Evolutionary conservation across 495 filamentous ascomycete species (phyloP).

Genomic region (Penicillium macrosclerotiorum): DNA sequence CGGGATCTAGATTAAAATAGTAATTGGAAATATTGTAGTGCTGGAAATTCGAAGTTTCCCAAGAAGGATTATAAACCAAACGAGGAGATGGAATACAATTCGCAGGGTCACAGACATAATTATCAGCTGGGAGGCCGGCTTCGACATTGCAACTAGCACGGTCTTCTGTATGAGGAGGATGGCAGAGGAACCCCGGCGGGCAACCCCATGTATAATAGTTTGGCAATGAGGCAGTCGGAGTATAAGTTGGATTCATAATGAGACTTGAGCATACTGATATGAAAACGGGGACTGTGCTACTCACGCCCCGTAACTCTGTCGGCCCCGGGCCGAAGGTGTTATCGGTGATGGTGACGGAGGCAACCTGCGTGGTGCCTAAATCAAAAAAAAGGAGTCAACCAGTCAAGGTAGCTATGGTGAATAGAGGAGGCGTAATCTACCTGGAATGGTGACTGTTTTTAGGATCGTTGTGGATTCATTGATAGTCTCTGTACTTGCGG

Average conservation of each 20-base stretch:
- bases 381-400: constrained; percentile 10
- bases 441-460: constrained; percentile 1
- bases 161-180: constrained; percentile 20
- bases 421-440: not conserved
- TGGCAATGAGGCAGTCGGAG: constrained; percentile 26
- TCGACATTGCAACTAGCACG: constrained; percentile 52
- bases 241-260: constrained; percentile 34
- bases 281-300: constrained; percentile 8
- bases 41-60: constrained; percentile 18
- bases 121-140: constrained; percentile 47
- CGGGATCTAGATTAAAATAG: constrained; percentile 66
- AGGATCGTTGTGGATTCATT: constrained; percentile 4
- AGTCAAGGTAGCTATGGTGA: not conserved
- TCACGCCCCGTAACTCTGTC: constrained; percentile 3
- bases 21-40: constrained; percentile 49
- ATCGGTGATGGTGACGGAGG: constrained; percentile 8
- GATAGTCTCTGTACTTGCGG: constrained; percentile 18
- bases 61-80: constrained; percentile 36
- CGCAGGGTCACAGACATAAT: constrained; percentile 52
- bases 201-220: constrained; percentile 56
- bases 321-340: constrained; percentile 4
- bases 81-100: constrained; percentile 52
- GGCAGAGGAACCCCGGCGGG: constrained; percentile 59
- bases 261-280: constrained; percentile 30
- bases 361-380: too few species aligned